Evolutionary conservation across 1,139 yeast species (phyloP), one percentile per base, ranked within the genome.

Genomic region (Pichiaceae sp.): DNA sequence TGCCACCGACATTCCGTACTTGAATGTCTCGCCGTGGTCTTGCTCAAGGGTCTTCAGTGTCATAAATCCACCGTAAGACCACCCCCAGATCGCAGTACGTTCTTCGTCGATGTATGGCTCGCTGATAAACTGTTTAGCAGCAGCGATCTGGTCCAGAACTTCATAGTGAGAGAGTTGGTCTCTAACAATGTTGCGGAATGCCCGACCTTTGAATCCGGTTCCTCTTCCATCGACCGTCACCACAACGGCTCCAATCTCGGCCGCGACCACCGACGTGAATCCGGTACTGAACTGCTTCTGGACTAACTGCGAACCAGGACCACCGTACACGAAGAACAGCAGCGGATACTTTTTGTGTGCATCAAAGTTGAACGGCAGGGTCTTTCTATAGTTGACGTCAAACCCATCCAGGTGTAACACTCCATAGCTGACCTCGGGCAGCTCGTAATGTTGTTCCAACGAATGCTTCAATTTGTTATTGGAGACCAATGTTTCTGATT

Each of bases 81-180:
- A 85, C n/a, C 95, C 95, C 95, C 98, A 93, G 34, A 85, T 69
- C 0, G 96, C 95, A n/a, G 85, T 76, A 36, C 65, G 69, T 2
- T 71, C 69, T 17, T 58, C 52, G 51, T 85, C 80, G 23, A 91
- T 71, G 48, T 72, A 82, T 2, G 68, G 46, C 42, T 69, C 70
- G 6, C 59, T 36, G 1, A 69, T 62, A 77, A 85, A 82, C 2
- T 66, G 44, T 42, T 69, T 69, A 1, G 83, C 91, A 4, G 87
- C 85, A 0, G 71, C 60, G 23, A 82, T 75, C 56, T 82, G 89
- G 55, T 82, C 93, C 25, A 62, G 52, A 3, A 84, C 80, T 54
- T 82, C 93, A 49, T 67, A 73, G 44, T 76, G 62, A 3, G 91
- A 89, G 42, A 82, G 62, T 36, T 70, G 68, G 49, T 78, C 84